A percentile compares a stretch with the other conserved stretches of the same genome.
phyloP scores from a whole-genome alignment of 441 rosid genomes.

The Breynia disticha region DNA sequence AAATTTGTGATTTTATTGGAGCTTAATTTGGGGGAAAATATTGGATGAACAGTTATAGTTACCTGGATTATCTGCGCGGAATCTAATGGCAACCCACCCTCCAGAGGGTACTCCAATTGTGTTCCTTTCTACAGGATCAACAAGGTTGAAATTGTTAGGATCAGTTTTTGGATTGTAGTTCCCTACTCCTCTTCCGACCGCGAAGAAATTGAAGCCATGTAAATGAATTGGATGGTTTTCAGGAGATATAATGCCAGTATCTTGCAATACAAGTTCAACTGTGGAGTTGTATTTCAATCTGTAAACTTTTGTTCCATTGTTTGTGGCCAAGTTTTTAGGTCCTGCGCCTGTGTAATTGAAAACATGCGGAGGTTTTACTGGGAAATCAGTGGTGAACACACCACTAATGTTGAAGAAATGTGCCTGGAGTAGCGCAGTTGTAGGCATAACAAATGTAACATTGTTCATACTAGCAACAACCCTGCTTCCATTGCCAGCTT shows the following conservation, averaged over 20 bases:
- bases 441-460: slow-evolving; percentile 79
- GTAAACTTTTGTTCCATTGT: slow-evolving; percentile 52
- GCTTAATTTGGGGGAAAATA: too few species aligned
- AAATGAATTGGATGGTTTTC: slow-evolving; percentile 86
- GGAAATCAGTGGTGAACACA: slow-evolving; percentile 76
- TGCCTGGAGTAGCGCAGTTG: slow-evolving; percentile 63
- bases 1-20: background rate
- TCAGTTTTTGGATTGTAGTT: slow-evolving; percentile 55
- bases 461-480: slow-evolving; percentile 75
- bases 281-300: slow-evolving; percentile 59
- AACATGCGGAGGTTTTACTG: slow-evolving; percentile 48
- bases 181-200: slow-evolving; percentile 66
- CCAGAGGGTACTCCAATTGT: slow-evolving; percentile 86
- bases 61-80: slow-evolving; percentile 93
- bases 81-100: slow-evolving; percentile 87
- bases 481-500: slow-evolving; percentile 58
- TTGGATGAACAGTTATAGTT: background rate
- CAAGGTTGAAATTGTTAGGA: slow-evolving; percentile 59
- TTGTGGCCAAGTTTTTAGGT: slow-evolving; percentile 45
- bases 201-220: slow-evolving; percentile 77
- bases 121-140: slow-evolving; percentile 87
- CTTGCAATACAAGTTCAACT: slow-evolving; percentile 77
- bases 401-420: slow-evolving; percentile 63
- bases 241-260: slow-evolving; percentile 56
- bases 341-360: slow-evolving; percentile 59